Percentiles rank a stretch among this genome's conserved stretches.
These are phyloP conservation scores for Thermoascus crustaceus DNA, from an alignment of 2,329 filamentous ascomycete genomes.

Conservation along the genomic window DNA sequence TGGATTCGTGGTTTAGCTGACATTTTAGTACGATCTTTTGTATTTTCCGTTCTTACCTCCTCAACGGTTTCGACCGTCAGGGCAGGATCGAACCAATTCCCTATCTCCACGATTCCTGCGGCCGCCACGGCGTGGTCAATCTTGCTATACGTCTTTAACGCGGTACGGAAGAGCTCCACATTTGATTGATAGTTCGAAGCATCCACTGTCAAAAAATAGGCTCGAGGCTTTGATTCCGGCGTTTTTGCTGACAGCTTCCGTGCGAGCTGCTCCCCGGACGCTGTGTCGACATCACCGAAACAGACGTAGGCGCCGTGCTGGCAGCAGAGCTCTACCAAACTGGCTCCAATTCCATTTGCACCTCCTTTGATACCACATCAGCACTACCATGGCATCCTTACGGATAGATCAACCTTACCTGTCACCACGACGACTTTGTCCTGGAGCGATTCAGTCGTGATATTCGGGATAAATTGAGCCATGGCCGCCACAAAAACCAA, in stretches of 20 bases:
- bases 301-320: constrained; percentile 34
- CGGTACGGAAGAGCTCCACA: constrained; percentile 40
- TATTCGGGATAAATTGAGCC: too few species aligned
- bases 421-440: constrained; percentile 6
- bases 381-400: neutral
- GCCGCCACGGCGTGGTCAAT: constrained; percentile 44
- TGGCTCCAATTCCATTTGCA: constrained; percentile 39
- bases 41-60: constrained; percentile 21
- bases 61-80: constrained; percentile 38
- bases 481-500: too few species aligned
- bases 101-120: constrained; percentile 40
- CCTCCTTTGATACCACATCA: constrained; percentile 30
- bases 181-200: constrained; percentile 41
- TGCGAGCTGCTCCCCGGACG: constrained; percentile 25
- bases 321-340: constrained; percentile 33
- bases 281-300: constrained; percentile 37
- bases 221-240: constrained; percentile 11
- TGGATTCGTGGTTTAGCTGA: constrained; percentile 9
- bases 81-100: constrained; percentile 39
- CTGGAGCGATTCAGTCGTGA: too few species aligned
- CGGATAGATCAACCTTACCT: neutral
- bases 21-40: neutral
- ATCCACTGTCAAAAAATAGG: constrained; percentile 37
- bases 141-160: constrained; percentile 36
- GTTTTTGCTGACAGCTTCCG: constrained; percentile 11